Evolutionary conservation across 495 filamentous ascomycete species (phyloP).

Genomic region (Venustampulla echinocandica): DNA sequence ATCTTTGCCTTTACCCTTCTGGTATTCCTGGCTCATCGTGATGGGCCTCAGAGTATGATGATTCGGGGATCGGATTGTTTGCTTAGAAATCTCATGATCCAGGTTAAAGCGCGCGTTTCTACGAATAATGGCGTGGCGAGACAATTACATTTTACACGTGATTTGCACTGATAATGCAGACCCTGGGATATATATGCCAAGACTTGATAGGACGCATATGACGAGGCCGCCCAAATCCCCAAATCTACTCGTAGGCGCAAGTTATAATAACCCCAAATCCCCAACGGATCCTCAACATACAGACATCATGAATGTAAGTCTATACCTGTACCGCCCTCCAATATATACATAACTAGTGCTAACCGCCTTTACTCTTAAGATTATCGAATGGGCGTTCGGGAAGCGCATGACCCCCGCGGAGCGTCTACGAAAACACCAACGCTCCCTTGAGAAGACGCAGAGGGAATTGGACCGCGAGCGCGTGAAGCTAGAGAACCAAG

Average conservation of each 20-base stretch:
- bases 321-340: neutral
- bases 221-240: too few relatives aligned
- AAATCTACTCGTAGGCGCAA: too few relatives aligned
- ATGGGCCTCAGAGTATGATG: constrained; percentile 9
- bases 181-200: too few relatives aligned
- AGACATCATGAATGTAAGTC: constrained; percentile 52
- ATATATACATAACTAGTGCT: neutral
- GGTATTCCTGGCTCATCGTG: constrained; percentile 70
- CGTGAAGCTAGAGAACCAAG: constrained; percentile 91
- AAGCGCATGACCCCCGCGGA: constrained; percentile 97
- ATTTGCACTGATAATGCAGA: too few relatives aligned
- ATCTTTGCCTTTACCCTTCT: constrained; percentile 36
- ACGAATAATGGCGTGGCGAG: too few relatives aligned
- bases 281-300: neutral
- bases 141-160: too few relatives aligned
- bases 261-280: too few relatives aligned
- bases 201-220: too few relatives aligned
- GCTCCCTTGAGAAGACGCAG: constrained; percentile 93
- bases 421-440: constrained; percentile 92
- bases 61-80: too few relatives aligned
- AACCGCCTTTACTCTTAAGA: constrained; percentile 38
- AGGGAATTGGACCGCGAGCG: constrained; percentile 91
- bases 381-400: constrained; percentile 97
- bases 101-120: too few relatives aligned
- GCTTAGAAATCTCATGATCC: too few relatives aligned